These are phyloP conservation scores for Nectriaceae sp. DNA, from an alignment of 2,329 filamentous ascomycete species.

Conservation along the genomic window DNA sequence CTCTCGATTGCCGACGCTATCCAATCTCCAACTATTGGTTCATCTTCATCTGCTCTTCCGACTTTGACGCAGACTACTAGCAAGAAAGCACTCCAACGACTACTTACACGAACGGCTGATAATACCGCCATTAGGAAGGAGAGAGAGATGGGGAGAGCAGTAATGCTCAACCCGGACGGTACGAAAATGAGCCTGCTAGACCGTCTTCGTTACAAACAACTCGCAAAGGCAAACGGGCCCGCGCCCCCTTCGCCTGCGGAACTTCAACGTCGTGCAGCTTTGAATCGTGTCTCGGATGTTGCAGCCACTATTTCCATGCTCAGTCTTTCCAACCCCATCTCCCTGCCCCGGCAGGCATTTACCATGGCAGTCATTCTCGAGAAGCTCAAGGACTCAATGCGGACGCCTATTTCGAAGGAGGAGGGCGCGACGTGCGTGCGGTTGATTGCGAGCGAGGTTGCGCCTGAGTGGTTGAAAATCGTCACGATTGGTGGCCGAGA, in stretches of 20 bases:
- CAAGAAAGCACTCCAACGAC: slow-evolving; percentile 66
- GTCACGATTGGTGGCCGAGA: slow-evolving; percentile 55
- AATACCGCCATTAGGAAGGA: slow-evolving; percentile 32
- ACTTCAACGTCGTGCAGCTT: slow-evolving; percentile 62
- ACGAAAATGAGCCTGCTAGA: slow-evolving; percentile 71
- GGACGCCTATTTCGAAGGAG: slow-evolving; percentile 53
- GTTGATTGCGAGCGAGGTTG: slow-evolving; percentile 55
- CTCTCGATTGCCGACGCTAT: slow-evolving; percentile 52
- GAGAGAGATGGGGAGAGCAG: too few species aligned
- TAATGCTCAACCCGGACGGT: slow-evolving; percentile 46
- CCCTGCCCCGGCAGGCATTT: slow-evolving; percentile 63
- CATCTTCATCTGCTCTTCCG: slow-evolving; percentile 25
- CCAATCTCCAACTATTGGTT: background rate
- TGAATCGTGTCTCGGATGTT: slow-evolving; percentile 70
- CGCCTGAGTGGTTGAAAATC: slow-evolving; percentile 57
- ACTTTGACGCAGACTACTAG: slow-evolving; percentile 37
- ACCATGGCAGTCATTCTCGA: slow-evolving; percentile 63
- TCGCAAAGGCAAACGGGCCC: slow-evolving; percentile 56
- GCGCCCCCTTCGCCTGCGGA: slow-evolving; percentile 58
- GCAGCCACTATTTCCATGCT: slow-evolving; percentile 69
- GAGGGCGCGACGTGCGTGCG: slow-evolving; percentile 53
- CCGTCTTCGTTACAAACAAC: slow-evolving; percentile 72
- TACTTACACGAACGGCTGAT: slow-evolving; percentile 61
- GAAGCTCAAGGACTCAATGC: slow-evolving; percentile 68
- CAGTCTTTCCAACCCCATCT: slow-evolving; percentile 50